Conservation (phyloP, 1,139 yeast genomes). For the Dujonia santamariae region DNA sequence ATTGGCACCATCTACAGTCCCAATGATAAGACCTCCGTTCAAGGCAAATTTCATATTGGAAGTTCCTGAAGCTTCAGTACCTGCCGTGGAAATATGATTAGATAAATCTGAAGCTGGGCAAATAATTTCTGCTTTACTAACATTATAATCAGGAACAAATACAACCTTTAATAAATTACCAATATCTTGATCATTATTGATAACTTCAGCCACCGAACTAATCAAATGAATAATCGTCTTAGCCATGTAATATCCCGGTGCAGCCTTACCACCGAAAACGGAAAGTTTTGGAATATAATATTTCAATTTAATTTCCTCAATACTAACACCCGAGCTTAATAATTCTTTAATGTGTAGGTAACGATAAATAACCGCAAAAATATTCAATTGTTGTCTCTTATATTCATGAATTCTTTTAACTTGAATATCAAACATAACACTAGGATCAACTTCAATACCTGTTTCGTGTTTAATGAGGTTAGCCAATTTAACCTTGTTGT, state of each 20-base stretch:
- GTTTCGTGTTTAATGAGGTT: conserved; percentile 63
- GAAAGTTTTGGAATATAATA: conserved; percentile 74
- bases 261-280: conserved; percentile 92
- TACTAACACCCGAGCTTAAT: conserved; percentile 40
- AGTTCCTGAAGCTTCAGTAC: conserved; percentile 96
- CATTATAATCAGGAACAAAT: conserved; percentile 89
- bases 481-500: conserved; percentile 72
- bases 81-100: conserved; percentile 96
- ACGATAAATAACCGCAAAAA: conserved; percentile 83
- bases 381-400: conserved; percentile 91
- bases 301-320: conserved; percentile 57
- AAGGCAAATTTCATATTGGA: conserved; percentile 94
- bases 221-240: conserved; percentile 84
- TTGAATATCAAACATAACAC: conserved; percentile 83
- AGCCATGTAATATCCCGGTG: conserved; percentile 96
- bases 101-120: conserved; percentile 88
- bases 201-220: conserved; percentile 75
- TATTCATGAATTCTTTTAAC: conserved; percentile 95
- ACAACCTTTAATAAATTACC: conserved; percentile 80
- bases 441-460: conserved; percentile 67
- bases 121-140: conserved; percentile 89
- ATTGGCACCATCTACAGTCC: conserved; percentile 97
- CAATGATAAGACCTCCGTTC: conserved; percentile 91
- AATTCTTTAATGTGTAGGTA: conserved; percentile 73
- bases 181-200: conserved; percentile 73